Base-by-base conservation (phyloP, 306 rosid species). In the Dryas octopetala region DNA sequence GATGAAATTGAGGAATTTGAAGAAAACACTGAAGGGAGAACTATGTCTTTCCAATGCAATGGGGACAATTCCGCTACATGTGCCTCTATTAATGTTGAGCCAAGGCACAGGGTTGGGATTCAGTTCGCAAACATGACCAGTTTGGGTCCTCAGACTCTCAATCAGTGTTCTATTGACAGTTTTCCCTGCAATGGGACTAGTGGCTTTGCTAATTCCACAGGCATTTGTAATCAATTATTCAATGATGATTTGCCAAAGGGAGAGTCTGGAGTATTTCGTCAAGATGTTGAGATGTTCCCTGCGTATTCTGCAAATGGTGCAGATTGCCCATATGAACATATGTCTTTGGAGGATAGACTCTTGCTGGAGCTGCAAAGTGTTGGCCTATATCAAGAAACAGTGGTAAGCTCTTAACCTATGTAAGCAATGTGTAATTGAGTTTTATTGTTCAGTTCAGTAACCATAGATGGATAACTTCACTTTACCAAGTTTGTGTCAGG, bases 291-390 rank as follows among this genome's bases (percentile, higher is more conserved):
- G 64, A 73, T 73, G 63, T 51, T 79, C 32, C 75, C 85, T 5
- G 74, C 61, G 75, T 67, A 81, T 72, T 79, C 90, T 64, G 83
- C 81, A 78, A 83, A 84, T 81, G 86, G 80, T 61, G 58, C 71
- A 52, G 96, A 73, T 78, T 28, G 66, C 62, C 78, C 55, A 28
- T 90, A 78, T 82, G 92, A 86, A 80, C 78, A 81, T 54, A 80
- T 85, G 91, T 57, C 80, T 48, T 19, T 89, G 78, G 91, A 91
- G 68, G 92, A 88, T 54, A 88, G 73, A 84, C 88, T 93, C 83
- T 62, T 88, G 74, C 76, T 89, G 84, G 98, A 91, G 90, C 89
- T 93, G 72, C 90, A 82, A 58, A 87, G 90, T 80, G 76, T 91
- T 76, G 97, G 90, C 83, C 67, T 93, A 65, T 83, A 76, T 82